Evolutionary conservation across 139 green algal genomes (phyloP).

Genomic region (Closterium sp.): DNA sequence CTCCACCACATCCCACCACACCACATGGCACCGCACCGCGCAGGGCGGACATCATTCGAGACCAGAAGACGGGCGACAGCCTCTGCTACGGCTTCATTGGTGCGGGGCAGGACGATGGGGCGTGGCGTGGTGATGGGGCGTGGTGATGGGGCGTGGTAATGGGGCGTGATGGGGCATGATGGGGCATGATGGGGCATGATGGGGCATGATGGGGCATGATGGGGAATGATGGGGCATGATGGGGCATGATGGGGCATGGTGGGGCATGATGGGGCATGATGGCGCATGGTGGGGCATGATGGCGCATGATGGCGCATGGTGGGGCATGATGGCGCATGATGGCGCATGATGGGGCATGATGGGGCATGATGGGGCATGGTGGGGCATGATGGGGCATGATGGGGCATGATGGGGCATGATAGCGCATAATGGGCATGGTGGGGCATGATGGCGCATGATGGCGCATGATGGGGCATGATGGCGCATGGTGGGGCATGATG

Average conservation of each 20-base stretch:
- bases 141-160: not conserved
- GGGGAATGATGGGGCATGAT: not conserved
- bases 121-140: not conserved
- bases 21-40: not conserved
- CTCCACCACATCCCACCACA: not conserved
- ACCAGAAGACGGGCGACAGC: conserved; percentile 93
- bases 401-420: not conserved
- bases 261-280: not conserved
- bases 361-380: not conserved
- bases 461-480: no score
- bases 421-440: no score
- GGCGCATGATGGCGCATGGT: not conserved
- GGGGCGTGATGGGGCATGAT: not conserved
- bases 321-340: not conserved
- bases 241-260: no score
- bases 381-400: no score
- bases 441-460: no score
- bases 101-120: not conserved
- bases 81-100: conserved; percentile 94
- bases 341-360: not conserved
- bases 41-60: conserved; percentile 85
- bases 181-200: not conserved
- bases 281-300: not conserved
- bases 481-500: not conserved
- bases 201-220: not conserved